Percentiles rank a stretch among this genome's conserved stretches.
Conservation (phyloP, 768 basidiomycete genomes). For the Suillus bovinus region DNA sequence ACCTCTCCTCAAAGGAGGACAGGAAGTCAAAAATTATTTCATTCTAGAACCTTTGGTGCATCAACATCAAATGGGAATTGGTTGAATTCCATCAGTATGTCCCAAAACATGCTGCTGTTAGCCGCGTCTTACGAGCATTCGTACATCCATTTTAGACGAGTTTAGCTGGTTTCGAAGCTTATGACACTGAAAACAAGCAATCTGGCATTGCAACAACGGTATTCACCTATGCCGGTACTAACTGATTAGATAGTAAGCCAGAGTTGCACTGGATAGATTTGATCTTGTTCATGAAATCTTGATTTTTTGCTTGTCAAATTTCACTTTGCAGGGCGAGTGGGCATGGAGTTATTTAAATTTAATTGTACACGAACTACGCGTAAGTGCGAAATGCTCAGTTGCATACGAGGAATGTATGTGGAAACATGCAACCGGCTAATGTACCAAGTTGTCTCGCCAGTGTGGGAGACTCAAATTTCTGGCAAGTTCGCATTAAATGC, state of each 20-base stretch:
- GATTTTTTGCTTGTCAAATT: not conserved
- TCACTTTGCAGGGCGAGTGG: not conserved
- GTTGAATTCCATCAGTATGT: slow-evolving; percentile 64
- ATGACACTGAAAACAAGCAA: too few relatives aligned
- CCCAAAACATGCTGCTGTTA: not conserved
- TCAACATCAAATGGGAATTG: slow-evolving; percentile 47
- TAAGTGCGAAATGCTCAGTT: not conserved
- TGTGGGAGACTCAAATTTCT: too few relatives aligned
- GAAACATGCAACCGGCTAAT: not conserved
- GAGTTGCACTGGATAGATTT: not conserved
- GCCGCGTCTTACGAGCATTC: too few relatives aligned
- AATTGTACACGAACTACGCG: not conserved
- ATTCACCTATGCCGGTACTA: slow-evolving; percentile 47
- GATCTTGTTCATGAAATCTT: not conserved
- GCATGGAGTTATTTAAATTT: not conserved
- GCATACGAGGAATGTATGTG: not conserved
- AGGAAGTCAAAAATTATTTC: too few relatives aligned
- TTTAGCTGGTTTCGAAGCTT: too few relatives aligned
- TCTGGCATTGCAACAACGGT: too few relatives aligned
- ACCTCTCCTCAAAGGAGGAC: too few relatives aligned
- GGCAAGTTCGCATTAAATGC: too few relatives aligned
- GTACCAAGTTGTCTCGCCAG: too few relatives aligned
- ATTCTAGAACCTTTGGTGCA: slow-evolving; percentile 53
- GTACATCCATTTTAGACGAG: too few relatives aligned
- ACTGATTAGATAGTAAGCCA: too few relatives aligned